Evolutionary conservation across 2,329 filamentous ascomycete genomes (phyloP), one percentile per base, ranked within the genome.

Genomic region (Penicillium olsonii): DNA sequence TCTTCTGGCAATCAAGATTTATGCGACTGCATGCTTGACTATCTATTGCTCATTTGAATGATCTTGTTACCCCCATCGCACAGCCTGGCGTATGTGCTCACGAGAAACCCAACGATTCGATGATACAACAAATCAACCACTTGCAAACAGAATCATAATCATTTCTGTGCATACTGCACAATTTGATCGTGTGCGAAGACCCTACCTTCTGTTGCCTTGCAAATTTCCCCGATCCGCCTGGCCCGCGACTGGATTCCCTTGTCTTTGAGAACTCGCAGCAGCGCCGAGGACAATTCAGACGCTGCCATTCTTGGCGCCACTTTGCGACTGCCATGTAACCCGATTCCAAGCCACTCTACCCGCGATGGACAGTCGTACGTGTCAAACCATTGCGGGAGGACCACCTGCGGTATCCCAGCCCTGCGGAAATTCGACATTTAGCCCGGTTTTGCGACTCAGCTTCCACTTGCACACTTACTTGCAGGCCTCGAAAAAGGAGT

Each of bases 381-480:
- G 42, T 79, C 77, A 0, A 71, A 62, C 77, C 77, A 79, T 0
- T 70, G 52, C 0, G 78, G 76, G 1, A 80, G 63, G 5, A 79
- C 53, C 5, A 79, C 55, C 34, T 79, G 77, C 2, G 77, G 70
- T 4, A 76, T 63, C 2, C 76, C 76, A 9, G 69, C 65, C 4
- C 76, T 76, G 22, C 7, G 33, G 19, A 14, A 17, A 22, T 12
- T 31, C n/a, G n/a, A 6, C 4, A 31, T n/a, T 6, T 31, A 7
- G n/a, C 7, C 5, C 4, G 14, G 4, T 7, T n/a, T n/a, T 31
- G 5, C 12, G 7, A n/a, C 2, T n/a, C n/a, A n/a, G 11, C 29
- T 5, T 11, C 4, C 3, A 19, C 14, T 4, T 3, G 1, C 12
- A 26, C 12, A 65, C 69, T 59, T 61, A 76, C 75, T 61, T 63